Percentiles rank a stretch among this genome's conserved stretches.
phyloP scores from a whole-genome alignment of 2,329 filamentous ascomycete genomes.

The Microcyclospora pomicola region DNA sequence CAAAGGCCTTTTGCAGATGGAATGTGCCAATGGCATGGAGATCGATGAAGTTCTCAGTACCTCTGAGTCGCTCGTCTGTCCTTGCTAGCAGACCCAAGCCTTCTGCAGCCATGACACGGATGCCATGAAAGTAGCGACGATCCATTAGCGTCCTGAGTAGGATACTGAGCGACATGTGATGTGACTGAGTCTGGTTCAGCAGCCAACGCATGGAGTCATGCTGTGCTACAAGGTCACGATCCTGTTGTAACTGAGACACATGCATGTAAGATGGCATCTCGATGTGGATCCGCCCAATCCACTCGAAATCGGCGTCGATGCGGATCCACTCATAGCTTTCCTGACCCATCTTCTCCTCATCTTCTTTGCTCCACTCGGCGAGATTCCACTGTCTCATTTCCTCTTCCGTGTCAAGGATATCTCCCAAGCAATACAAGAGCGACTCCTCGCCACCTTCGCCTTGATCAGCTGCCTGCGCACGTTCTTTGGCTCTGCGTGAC shows the following conservation, averaged over 20 bases:
- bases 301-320: constrained; percentile 95
- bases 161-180: constrained; percentile 77
- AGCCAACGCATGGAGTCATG: constrained; percentile 34
- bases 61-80: constrained; percentile 26
- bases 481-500: constrained; percentile 69
- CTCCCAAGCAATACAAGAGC: constrained; percentile 80
- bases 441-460: constrained; percentile 51
- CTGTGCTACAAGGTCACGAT: constrained; percentile 88
- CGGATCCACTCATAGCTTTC: constrained; percentile 99
- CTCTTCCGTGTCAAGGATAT: constrained; percentile 70
- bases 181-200: constrained; percentile 36
- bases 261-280: constrained; percentile 95
- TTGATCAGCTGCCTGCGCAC: constrained; percentile 48
- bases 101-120: constrained; percentile 71
- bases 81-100: constrained; percentile 58
- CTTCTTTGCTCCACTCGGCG: constrained; percentile 76
- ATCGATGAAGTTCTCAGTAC: constrained; percentile 22
- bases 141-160: constrained; percentile 84
- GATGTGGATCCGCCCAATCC: constrained; percentile 73
- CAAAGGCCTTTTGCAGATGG: constrained; percentile 75
- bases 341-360: constrained; percentile 81
- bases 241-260: constrained; percentile 90
- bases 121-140: constrained; percentile 81
- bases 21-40: constrained; percentile 64
- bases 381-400: constrained; percentile 75